Evolutionary conservation across 345 rosid genomes (phyloP).

Genomic region (Hibiscus syriacus): DNA sequence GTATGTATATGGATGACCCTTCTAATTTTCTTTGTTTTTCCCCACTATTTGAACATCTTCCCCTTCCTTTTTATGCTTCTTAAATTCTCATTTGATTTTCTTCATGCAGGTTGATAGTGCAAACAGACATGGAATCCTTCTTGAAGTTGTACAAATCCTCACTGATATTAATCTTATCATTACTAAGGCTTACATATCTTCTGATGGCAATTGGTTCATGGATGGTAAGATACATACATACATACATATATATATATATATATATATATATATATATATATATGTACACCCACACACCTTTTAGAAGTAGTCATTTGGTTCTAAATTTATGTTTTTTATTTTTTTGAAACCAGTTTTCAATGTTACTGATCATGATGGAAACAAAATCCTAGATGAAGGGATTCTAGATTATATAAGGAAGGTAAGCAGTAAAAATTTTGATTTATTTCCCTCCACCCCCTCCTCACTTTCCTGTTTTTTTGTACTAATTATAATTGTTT

Average conservation of each 20-base stretch:
- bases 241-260: neutral
- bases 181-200: conserved; percentile 81
- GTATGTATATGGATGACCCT: conserved; percentile 24
- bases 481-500: conserved; percentile 2
- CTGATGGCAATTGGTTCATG: conserved; percentile 99
- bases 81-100: conserved; percentile 7
- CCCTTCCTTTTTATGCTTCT: no score
- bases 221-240: conserved; percentile 51
- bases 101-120: conserved; percentile 79
- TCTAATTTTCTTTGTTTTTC: neutral
- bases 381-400: conserved; percentile 67
- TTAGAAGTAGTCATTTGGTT: neutral
- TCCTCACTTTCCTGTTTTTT: neutral
- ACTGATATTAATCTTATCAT: conserved; percentile 85
- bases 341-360: conserved; percentile 53
- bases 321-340: neutral
- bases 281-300: no score
- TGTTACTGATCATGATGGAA: conserved; percentile 82
- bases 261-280: no score
- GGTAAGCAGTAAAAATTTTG: conserved; percentile 29
- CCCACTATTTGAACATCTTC: no score
- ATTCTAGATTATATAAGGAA: conserved; percentile 68
- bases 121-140: conserved; percentile 85
- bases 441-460: neutral
- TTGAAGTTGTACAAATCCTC: conserved; percentile 91